Conservation (phyloP, 208 protist species). For the Acanthamoeba royreba region DNA sequence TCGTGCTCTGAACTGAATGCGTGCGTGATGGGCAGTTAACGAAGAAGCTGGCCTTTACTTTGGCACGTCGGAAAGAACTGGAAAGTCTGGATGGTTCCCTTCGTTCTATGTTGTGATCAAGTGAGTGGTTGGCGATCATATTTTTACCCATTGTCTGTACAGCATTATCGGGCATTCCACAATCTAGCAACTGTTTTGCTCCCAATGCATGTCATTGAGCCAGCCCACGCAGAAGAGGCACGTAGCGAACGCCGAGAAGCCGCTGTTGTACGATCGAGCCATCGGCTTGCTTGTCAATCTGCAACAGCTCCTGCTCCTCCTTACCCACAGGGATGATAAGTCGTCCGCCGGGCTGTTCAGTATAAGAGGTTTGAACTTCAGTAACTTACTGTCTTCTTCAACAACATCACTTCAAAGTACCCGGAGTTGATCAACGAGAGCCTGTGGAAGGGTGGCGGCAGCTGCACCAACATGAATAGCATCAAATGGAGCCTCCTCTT, state of each 20-base stretch:
- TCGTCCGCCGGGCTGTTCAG: constrained; percentile 44
- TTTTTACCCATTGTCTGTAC: too few relatives aligned
- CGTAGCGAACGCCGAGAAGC: constrained; percentile 31
- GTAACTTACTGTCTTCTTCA: too few relatives aligned
- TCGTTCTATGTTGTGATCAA: not conserved
- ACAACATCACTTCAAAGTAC: too few relatives aligned
- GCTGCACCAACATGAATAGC: constrained; percentile 71
- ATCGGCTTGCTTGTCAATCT: constrained; percentile 31
- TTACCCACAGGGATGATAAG: constrained; percentile 70
- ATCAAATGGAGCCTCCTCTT: constrained; percentile 66
- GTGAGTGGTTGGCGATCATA: too few relatives aligned
- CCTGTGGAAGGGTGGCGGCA: constrained; percentile 38
- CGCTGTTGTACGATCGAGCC: not conserved
- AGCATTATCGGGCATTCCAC: too few relatives aligned
- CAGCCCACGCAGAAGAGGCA: not conserved
- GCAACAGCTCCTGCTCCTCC: constrained; percentile 25
- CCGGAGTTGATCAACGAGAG: constrained; percentile 69
- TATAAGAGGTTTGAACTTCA: too few relatives aligned
- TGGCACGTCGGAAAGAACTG: not conserved
- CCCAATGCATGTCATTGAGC: too few relatives aligned
- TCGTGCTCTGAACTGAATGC: not conserved
- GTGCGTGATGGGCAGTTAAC: not conserved
- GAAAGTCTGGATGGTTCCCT: not conserved
- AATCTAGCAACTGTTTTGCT: too few relatives aligned
- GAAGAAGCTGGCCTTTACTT: not conserved